phyloP scores from a whole-genome alignment of 805 yeast genomes.

The Barnettozyma californica region DNA sequence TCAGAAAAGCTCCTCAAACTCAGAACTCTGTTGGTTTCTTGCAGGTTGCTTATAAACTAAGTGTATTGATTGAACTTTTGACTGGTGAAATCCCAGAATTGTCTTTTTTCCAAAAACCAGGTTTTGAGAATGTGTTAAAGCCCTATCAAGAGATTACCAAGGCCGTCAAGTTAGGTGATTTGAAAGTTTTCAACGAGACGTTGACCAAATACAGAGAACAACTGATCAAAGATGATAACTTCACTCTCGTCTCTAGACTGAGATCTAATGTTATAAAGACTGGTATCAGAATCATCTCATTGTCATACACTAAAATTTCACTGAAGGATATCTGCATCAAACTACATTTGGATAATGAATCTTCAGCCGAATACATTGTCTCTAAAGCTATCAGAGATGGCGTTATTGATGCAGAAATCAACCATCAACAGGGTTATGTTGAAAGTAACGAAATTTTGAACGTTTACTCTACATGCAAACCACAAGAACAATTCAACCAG shows the following conservation, averaged over 20 bases:
- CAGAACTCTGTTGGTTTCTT: constrained; percentile 78
- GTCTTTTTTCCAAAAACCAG: constrained; percentile 64
- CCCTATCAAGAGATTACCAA: constrained; percentile 86
- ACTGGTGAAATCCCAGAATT: constrained; percentile 97
- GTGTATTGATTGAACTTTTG: constrained; percentile 81
- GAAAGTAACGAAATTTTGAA: constrained; percentile 84
- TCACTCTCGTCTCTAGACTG: constrained; percentile 78
- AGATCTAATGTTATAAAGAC: constrained; percentile 97
- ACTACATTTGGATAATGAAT: constrained; percentile 87
- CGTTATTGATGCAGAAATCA: constrained; percentile 90
- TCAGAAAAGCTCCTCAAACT: constrained; percentile 94
- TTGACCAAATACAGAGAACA: constrained; percentile 54
- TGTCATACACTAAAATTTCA: constrained; percentile 86
- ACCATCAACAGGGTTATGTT: constrained; percentile 88
- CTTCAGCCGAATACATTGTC: constrained; percentile 93
- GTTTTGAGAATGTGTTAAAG: constrained; percentile 52
- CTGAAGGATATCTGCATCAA: constrained; percentile 91
- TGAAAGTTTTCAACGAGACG: constrained; percentile 70
- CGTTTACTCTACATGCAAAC: constrained; percentile 80
- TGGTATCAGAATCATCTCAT: constrained; percentile 88
- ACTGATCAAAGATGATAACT: constrained; percentile 73
- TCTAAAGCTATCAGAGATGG: constrained; percentile 97
- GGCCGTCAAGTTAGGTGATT: constrained; percentile 90
- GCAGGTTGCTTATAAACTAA: constrained; percentile 84
- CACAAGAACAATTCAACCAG: constrained; percentile 84